Evolutionary conservation across 2,329 filamentous ascomycete species (phyloP), one percentile per base, ranked within the genome.

Genomic region (Xylariaceae sp.): DNA sequence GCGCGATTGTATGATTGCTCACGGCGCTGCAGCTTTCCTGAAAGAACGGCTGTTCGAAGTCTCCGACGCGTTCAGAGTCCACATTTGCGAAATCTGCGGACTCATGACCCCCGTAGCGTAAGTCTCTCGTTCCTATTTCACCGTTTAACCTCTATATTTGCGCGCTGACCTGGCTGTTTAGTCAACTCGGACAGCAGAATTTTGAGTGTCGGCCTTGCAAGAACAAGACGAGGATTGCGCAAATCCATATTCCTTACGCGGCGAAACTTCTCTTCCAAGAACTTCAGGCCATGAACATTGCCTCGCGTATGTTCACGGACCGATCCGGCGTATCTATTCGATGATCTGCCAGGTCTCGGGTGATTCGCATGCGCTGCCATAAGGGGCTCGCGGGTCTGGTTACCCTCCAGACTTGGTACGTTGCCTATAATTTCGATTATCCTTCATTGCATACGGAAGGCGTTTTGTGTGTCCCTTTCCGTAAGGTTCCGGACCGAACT

Each of bases 1-100:
- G 75, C 92, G 95, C 77, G 95, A 99, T 83, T 99, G 94, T 72
- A 99, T 99, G 94, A 99, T 99, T 77, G 91, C 95, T n/a, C 95
- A 99, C 71, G 94, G 94, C 70, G 94, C 95, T 3, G 92, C 90
- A 51, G 87, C 92, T 1, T 99, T 99, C 81, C 76, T 99, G 68
- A 99, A 99, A 76, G 94, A 99, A 78, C 85, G 94, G 67, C 76
- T 99, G 54, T 96, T 99, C 67, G 92, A 97, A 71, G 94, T 99
- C 47, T 96, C 90, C 49, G 94, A 99, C 76, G 92, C 94, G 36
- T 99, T 97, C 81, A 83, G 92, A 72, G 94, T 99, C 55, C 94
- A 99, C 73, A 88, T 99, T 67, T 99, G 94, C 76, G 94, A 99
- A 74, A 95, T 97, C 67, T 99, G 94, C 72, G 94, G 94, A 65